Evolutionary conservation across 257 asterid genomes (phyloP).

Genomic region (Craterostigma plantagineum): DNA sequence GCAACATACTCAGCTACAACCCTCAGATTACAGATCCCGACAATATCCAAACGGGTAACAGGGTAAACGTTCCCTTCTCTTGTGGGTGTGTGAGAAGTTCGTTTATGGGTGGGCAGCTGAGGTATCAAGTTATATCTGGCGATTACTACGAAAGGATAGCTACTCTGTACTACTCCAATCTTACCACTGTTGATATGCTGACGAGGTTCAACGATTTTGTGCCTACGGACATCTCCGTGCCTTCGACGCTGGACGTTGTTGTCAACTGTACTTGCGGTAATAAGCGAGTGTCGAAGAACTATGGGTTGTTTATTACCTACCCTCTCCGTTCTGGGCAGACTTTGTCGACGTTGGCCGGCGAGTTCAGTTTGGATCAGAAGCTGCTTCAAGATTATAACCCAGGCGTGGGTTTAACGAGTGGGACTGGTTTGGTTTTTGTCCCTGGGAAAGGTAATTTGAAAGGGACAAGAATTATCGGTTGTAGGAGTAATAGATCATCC

Average conservation of each 20-base stretch:
- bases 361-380: slow-evolving; percentile 26
- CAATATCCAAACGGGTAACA: slow-evolving; percentile 15
- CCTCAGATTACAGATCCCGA: slow-evolving; percentile 30
- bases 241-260: slow-evolving; percentile 25
- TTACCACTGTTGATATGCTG: slow-evolving; percentile 29
- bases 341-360: slow-evolving; percentile 28
- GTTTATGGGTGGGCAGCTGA: slow-evolving; percentile 35
- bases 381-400: slow-evolving; percentile 45
- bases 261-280: slow-evolving; percentile 88
- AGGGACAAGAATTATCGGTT: neutral
- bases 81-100: slow-evolving; percentile 44
- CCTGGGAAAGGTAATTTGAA: slow-evolving; percentile 59
- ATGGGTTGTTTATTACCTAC: slow-evolving; percentile 66
- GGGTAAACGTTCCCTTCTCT: slow-evolving; percentile 45
- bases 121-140: slow-evolving; percentile 13
- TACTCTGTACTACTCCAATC: slow-evolving; percentile 26
- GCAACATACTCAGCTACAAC: slow-evolving; percentile 20
- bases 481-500: neutral
- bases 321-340: slow-evolving; percentile 47
- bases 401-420: slow-evolving; percentile 23
- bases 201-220: slow-evolving; percentile 22
- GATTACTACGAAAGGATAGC: slow-evolving; percentile 25
- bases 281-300: slow-evolving; percentile 19
- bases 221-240: slow-evolving; percentile 28
- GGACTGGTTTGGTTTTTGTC: slow-evolving; percentile 35